phyloP scores from a whole-genome alignment of 768 basidiomycete genomes.

The Daedaleopsis sinensis region DNA sequence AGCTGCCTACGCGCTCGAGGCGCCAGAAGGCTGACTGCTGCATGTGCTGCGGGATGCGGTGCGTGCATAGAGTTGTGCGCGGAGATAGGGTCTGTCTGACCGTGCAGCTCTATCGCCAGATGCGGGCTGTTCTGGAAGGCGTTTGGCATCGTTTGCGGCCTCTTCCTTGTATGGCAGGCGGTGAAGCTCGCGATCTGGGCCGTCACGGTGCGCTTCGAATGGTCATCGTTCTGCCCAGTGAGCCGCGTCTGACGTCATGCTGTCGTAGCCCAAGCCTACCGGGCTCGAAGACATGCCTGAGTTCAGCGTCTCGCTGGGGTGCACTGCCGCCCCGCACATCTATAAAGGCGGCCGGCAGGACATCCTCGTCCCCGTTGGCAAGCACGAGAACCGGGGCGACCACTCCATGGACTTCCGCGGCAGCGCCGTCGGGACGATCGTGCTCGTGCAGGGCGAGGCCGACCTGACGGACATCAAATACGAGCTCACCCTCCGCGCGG shows the following conservation, averaged over 20 bases:
- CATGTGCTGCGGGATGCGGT: slow-evolving; percentile 56
- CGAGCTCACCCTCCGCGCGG: slow-evolving; percentile 50
- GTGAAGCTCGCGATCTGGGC: slow-evolving; percentile 52
- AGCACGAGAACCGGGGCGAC: slow-evolving; percentile 31
- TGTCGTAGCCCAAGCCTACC: slow-evolving; percentile 46
- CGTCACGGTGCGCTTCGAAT: slow-evolving; percentile 41
- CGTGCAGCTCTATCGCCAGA: slow-evolving; percentile 31
- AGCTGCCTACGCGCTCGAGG: slow-evolving; percentile 32
- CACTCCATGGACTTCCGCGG: slow-evolving; percentile 53
- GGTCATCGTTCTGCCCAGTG: slow-evolving; percentile 1
- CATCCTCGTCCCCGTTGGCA: slow-evolving; percentile 43
- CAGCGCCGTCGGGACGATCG: slow-evolving; percentile 52
- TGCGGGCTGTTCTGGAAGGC: slow-evolving; percentile 59
- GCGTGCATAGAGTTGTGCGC: neutral
- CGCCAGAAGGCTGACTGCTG: slow-evolving; percentile 44
- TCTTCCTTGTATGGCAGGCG: slow-evolving; percentile 45
- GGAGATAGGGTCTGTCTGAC: neutral
- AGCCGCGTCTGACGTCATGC: neutral
- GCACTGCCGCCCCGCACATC: slow-evolving; percentile 45
- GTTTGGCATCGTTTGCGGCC: slow-evolving; percentile 49
- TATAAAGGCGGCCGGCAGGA: slow-evolving; percentile 43
- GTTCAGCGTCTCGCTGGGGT: slow-evolving; percentile 56
- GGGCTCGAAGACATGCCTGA: slow-evolving; percentile 60
- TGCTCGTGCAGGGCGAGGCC: slow-evolving; percentile 46
- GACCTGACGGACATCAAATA: slow-evolving; percentile 49